A percentile compares a stretch with the other conserved stretches of the same genome.
Evolutionary conservation across 2,329 filamentous ascomycete genomes (phyloP).

Genomic region (Chrysoporthe austroafricana): DNA sequence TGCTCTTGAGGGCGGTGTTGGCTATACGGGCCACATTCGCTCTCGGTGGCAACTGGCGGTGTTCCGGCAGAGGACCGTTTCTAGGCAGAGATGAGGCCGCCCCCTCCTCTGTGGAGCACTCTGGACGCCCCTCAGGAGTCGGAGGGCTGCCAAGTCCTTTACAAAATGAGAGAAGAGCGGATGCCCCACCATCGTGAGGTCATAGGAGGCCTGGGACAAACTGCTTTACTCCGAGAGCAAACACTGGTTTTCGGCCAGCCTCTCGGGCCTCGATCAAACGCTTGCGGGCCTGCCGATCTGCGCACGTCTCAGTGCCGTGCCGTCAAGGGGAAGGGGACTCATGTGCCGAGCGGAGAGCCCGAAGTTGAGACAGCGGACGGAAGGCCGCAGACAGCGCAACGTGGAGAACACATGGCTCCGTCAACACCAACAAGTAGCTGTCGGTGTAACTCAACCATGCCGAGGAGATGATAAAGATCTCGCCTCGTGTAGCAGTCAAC

Average conservation of each 20-base stretch:
- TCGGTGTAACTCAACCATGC: neutral
- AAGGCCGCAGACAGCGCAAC: conserved; percentile 3
- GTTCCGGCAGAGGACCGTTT: neutral
- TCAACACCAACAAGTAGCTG: neutral
- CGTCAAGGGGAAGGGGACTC: neutral
- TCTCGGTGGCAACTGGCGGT: neutral
- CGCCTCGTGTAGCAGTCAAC: conserved; percentile 3
- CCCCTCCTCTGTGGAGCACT: conserved; percentile 4
- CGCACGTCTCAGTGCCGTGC: conserved; percentile 6
- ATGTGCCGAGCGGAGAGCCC: neutral
- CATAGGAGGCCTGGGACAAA: neutral
- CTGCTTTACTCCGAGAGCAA: neutral
- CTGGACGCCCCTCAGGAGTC: neutral
- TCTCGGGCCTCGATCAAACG: neutral
- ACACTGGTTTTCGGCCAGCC: neutral
- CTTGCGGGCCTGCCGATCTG: conserved; percentile 3
- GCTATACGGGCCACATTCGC: neutral
- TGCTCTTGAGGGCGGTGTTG: neutral
- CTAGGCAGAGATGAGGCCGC: neutral
- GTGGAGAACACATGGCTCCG: conserved; percentile 10
- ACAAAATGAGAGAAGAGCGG: neutral
- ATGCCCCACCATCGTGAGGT: conserved; percentile 4
- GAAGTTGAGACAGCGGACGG: neutral
- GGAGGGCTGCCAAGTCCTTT: neutral
- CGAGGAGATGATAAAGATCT: conserved; percentile 1